phyloP scores from a whole-genome alignment of 2,329 filamentous ascomycete genomes.

The Pyrenophora seminiperda region DNA sequence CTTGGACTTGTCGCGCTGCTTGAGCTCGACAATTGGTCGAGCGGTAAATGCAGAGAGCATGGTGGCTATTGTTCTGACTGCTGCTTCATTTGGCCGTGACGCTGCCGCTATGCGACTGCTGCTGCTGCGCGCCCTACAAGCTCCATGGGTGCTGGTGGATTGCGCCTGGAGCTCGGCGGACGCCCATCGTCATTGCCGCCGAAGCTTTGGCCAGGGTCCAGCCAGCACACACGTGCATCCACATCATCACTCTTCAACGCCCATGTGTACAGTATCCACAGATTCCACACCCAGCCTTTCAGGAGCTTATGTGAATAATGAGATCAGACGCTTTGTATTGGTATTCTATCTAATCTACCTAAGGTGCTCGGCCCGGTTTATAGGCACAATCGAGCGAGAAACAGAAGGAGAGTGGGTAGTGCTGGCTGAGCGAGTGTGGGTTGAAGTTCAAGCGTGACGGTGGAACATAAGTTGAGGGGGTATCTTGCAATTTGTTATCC shows the following conservation, averaged over 20 bases:
- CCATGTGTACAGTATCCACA: not conserved
- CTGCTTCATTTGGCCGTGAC: constrained; percentile 19
- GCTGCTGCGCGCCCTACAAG: constrained; percentile 20
- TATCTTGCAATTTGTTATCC: constrained; percentile 32
- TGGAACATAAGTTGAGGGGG: constrained; percentile 23
- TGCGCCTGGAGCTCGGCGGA: constrained; percentile 17
- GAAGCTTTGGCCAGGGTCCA: constrained; percentile 19
- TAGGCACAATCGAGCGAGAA: constrained; percentile 12
- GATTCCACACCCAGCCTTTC: no score
- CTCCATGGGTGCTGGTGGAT: constrained; percentile 25
- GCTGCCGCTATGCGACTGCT: constrained; percentile 28
- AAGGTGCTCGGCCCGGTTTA: constrained; percentile 19
- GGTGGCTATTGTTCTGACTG: constrained; percentile 15
- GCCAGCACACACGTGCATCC: constrained; percentile 19
- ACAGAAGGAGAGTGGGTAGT: constrained; percentile 21
- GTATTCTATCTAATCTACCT: constrained; percentile 19
- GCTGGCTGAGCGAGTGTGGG: constrained; percentile 22
- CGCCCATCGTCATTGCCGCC: constrained; percentile 37
- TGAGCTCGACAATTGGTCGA: constrained; percentile 95
- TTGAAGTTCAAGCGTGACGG: constrained; percentile 7
- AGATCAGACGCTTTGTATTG: constrained; percentile 12
- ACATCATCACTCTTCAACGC: not conserved
- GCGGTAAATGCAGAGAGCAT: constrained; percentile 99
- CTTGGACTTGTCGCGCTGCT: constrained; percentile 91
- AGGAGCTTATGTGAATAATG: not conserved